Evolutionary conservation across 1,284 basidiomycete genomes (phyloP), one percentile per base, ranked within the genome.

Genomic region (Austroboletus sp.): DNA sequence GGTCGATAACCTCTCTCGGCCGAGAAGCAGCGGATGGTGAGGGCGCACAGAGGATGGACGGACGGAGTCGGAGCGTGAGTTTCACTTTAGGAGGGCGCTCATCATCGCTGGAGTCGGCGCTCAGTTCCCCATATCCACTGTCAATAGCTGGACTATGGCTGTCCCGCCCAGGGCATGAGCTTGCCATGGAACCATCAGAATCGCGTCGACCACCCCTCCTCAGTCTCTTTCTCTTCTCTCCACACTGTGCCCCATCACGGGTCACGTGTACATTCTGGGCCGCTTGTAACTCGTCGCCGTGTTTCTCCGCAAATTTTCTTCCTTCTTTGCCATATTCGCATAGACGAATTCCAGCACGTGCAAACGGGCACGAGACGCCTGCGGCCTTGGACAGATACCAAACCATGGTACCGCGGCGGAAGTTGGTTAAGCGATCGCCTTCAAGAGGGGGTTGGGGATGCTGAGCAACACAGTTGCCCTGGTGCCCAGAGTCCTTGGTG

Each of bases 321-420:
- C 74, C 75, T 50, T 72, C 67, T 57, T 78, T 75, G 16, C 67
- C 70, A 59, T 83, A 85, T 39, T 85, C 78, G 58, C 75, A 82
- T 5, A 85, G 69, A 27, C 78, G 73, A 36, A 87, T 82, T n/a
- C 81, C 80, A 2, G 74, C 79, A 47, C 79, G 72, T 8, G 79
- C 67, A 60, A 87, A 87, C 3, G 84, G 84, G 63, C 84, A 86
- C 0, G 80, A 78, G 8, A 79, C 76, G 33, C 85, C 85, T 5
- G 82, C 77, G 16, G 80, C 82, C 54, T 76, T 75, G 60, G 79
- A 81, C 41, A 87, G 72, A 63, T 85, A 87, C 83, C 83, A 87
- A 7, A 87, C 82, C 57, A 77, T 75, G 31, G 85, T 87, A 29
- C 85, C 85, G 34, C 80, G 74, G 46, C 84, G 74, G 58, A 86